Conservation (phyloP, 768 basidiomycete species). For the Vararia minispora region DNA sequence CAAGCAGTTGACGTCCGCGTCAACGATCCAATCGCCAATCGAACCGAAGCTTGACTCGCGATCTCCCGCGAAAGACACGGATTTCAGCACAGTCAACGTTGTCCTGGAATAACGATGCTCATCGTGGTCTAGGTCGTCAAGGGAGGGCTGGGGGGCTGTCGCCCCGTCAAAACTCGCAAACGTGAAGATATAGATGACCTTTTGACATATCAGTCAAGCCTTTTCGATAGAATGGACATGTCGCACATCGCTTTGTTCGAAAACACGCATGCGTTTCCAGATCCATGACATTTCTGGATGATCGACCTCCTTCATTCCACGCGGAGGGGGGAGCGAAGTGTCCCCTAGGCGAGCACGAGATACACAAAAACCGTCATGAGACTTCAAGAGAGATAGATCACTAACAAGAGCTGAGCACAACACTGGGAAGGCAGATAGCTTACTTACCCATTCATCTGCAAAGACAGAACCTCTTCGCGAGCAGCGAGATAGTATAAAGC, state of each 20-base stretch:
- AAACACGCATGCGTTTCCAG: constrained; percentile 23
- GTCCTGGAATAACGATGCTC: constrained; percentile 4
- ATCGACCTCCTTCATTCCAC: constrained; percentile 23
- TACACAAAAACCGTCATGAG: constrained; percentile 37
- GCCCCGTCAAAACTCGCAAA: constrained; percentile 5
- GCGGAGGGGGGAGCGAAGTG: constrained; percentile 16
- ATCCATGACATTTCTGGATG: constrained; percentile 18
- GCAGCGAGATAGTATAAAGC: constrained; percentile 36
- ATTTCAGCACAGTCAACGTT: constrained; percentile 5
- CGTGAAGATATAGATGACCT: constrained; percentile 8
- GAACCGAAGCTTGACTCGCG: constrained; percentile 4
- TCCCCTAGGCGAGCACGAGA: constrained; percentile 22
- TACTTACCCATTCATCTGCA: constrained; percentile 59
- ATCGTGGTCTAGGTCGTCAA: neutral
- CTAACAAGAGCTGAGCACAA: constrained; percentile 24
- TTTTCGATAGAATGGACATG: neutral
- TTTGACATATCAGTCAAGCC: neutral
- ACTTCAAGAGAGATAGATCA: constrained; percentile 40
- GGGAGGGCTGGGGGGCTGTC: neutral
- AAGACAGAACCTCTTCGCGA: constrained; percentile 32
- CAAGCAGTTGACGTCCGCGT: constrained; percentile 6
- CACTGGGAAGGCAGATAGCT: neutral
- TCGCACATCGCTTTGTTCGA: constrained; percentile 20
- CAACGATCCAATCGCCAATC: constrained; percentile 11
- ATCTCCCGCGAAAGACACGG: constrained; percentile 2